phyloP scores from a whole-genome alignment of 2,329 filamentous ascomycete species.

The Akanthomyces dipterigenus region DNA sequence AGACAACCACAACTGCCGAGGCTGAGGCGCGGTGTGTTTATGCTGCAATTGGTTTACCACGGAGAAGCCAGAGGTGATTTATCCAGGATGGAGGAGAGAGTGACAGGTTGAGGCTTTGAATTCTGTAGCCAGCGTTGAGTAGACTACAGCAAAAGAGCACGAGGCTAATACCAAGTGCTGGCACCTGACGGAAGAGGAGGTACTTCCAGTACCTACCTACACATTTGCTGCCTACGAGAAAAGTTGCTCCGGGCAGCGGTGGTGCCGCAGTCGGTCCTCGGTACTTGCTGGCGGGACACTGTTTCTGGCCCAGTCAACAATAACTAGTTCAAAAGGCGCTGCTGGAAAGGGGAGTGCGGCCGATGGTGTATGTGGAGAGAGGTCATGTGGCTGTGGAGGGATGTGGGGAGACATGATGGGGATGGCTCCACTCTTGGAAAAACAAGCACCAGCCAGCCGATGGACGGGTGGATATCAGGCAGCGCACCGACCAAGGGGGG shows the following conservation, averaged over 20 bases:
- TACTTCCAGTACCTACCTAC: background rate
- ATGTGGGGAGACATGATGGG: background rate
- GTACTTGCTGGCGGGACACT: background rate
- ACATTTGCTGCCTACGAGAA: background rate
- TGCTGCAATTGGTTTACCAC: background rate
- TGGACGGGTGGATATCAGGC: background rate
- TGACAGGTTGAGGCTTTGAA: background rate
- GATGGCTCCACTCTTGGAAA: background rate
- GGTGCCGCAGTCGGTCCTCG: background rate
- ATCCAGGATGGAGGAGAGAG: background rate
- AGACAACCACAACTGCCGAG: constrained; percentile 10
- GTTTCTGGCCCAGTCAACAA: background rate
- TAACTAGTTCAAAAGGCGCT: no score
- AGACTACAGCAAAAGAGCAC: background rate
- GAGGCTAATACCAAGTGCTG: background rate
- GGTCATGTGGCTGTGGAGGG: background rate
- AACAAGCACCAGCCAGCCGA: constrained; percentile 12
- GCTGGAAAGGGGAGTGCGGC: background rate
- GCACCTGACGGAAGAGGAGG: background rate
- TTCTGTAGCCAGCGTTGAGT: background rate
- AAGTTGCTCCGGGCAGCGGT: background rate
- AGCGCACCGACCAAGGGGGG: background rate
- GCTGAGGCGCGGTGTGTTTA: background rate
- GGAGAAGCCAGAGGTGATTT: background rate
- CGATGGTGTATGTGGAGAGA: background rate